phyloP scores from a whole-genome alignment of 2,329 filamentous ascomycete genomes.

The Iodosphaeria phyllophila region DNA sequence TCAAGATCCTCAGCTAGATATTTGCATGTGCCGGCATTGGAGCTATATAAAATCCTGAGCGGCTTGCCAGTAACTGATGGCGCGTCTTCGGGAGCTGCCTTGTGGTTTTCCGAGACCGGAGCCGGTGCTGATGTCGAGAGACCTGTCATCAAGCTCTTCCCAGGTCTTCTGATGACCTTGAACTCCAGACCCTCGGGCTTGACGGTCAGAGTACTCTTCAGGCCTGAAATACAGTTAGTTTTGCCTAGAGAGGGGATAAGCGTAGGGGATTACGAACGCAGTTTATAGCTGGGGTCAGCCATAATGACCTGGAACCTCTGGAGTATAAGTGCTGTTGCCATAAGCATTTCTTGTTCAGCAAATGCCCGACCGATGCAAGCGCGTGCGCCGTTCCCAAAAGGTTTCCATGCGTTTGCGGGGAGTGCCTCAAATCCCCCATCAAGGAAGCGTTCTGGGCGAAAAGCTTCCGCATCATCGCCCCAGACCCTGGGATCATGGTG shows the following conservation, averaged over 20 bases:
- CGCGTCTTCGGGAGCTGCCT: slow-evolving; percentile 1
- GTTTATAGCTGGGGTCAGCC: slow-evolving; percentile 38
- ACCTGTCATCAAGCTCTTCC: slow-evolving; percentile 21
- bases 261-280: too few relatives aligned
- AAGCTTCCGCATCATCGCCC: slow-evolving; percentile 35
- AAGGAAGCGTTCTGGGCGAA: slow-evolving; percentile 42
- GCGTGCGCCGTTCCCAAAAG: slow-evolving; percentile 32
- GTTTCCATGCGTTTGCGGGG: slow-evolving; percentile 25
- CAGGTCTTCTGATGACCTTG: too few relatives aligned
- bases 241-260: too few relatives aligned
- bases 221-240: too few relatives aligned
- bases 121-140: background rate
- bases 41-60: slow-evolving; percentile 53
- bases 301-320: slow-evolving; percentile 53
- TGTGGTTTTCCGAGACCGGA: background rate
- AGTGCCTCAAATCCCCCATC: slow-evolving; percentile 25
- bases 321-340: slow-evolving; percentile 35
- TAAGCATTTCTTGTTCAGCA: slow-evolving; percentile 31
- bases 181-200: slow-evolving; percentile 17
- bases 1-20: slow-evolving; percentile 42
- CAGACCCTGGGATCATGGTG: slow-evolving; percentile 38
- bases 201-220: slow-evolving; percentile 2
- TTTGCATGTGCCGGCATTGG: slow-evolving; percentile 60
- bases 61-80: slow-evolving; percentile 14
- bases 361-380: slow-evolving; percentile 34